Evolutionary conservation across 192 early-diverging fungal species (phyloP), one percentile per base, ranked within the genome.

Genomic region (Pilaira anomala): DNA sequence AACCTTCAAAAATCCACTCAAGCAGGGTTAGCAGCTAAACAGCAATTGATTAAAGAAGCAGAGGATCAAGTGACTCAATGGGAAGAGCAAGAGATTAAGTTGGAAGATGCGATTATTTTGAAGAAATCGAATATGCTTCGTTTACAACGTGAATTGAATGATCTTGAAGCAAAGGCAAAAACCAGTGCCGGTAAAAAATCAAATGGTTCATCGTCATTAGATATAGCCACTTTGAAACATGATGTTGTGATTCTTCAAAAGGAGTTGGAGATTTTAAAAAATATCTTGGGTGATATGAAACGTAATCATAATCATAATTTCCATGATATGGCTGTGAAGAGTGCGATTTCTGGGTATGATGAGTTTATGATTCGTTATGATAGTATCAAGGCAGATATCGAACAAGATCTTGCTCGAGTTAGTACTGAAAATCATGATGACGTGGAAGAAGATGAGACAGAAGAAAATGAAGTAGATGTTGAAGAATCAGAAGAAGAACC

Each of bases 231-330:
- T 1, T 30, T 74, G 11, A 48, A 63, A 21, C 41, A 67, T n/a
- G 63, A 68, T 14, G 30, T 79, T 2, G 52, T 46, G 0, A 48
- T 22, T 9, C 45, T 78, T 12, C 71, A 65, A n/a, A 71, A 80
- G 2, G 45, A 75, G 33, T 48, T 73, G 1, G 67, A 76, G 26
- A 30, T 63, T n/a, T 67, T 83, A 19, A 41, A 69, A 11, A 58
- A 28, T 1, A 79, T 76, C 48, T 50, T 86, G 11, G 48, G 69
- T 19, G 66, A 76, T 41, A 62, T 92, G 57, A 87, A 85, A 58
- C 72, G 64, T 5, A 79, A 81, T 49, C 83, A 90, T 55, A 90
- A 92, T 72, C 76, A 82, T 48, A 88, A 92, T 62, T 90, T 80
- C 65, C 84, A 87, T 60, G 90, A 92, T 60, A 76, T 76, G 52